These are phyloP conservation scores for Neocucurbitaria cava DNA, from an alignment of 2,329 filamentous ascomycete species.

Conservation along the genomic window DNA sequence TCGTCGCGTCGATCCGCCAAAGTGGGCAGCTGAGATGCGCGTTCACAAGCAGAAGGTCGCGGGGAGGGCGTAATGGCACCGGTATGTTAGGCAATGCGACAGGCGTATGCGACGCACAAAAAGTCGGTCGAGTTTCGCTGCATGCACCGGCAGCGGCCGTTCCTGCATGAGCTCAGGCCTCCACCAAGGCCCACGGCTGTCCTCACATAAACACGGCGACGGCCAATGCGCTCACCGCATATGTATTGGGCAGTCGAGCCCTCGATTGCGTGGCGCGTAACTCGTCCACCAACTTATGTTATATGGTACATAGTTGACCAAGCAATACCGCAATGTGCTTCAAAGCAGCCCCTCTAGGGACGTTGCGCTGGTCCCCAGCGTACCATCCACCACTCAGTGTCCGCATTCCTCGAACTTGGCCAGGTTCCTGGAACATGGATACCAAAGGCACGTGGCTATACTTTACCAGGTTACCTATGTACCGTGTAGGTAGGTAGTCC, in stretches of 20 bases:
- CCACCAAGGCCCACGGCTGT: conserved; percentile 6
- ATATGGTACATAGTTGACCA: too few species aligned
- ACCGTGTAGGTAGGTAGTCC: too few species aligned
- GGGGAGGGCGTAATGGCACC: not conserved
- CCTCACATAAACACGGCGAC: not conserved
- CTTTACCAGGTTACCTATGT: not conserved
- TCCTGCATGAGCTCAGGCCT: conserved; percentile 18
- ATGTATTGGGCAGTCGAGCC: conserved; percentile 1
- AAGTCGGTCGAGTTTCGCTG: conserved; percentile 1
- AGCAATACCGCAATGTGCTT: too few species aligned
- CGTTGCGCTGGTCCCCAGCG: too few species aligned
- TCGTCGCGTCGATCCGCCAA: not conserved
- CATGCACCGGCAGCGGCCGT: conserved; percentile 18
- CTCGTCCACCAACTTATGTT: not conserved
- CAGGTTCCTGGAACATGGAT: not conserved
- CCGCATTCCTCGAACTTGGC: not conserved
- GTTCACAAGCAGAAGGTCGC: not conserved
- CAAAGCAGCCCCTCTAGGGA: not conserved
- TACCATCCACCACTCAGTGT: not conserved
- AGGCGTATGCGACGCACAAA: not conserved
- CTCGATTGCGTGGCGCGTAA: not conserved
- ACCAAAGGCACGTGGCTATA: not conserved
- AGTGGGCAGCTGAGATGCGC: not conserved
- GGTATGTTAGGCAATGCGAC: not conserved
- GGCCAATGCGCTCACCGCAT: conserved; percentile 1